Evolutionary conservation across 2,329 filamentous ascomycete genomes (phyloP), one percentile per base, ranked within the genome.

Genomic region (Alternaria incomplexa): DNA sequence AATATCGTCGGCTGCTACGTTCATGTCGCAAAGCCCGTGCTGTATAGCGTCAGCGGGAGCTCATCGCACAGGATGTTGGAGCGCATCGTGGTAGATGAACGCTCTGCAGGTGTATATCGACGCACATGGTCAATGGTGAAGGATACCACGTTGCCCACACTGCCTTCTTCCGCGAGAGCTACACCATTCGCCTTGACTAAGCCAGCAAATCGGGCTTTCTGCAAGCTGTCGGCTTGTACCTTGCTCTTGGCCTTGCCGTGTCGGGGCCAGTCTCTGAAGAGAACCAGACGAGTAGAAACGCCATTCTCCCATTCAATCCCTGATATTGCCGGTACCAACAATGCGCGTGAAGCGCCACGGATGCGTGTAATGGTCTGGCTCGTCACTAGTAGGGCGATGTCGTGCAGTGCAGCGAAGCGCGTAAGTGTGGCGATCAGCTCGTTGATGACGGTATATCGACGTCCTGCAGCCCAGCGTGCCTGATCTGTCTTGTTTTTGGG

Each of bases 281-380:
- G 79, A 23, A 91, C 90, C 64, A 97, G 78, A 57, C 93, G 86
- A 45, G 89, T 91, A 64, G 88, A 87, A 40, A 97, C 83, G 30
- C 89, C 90, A 66, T 88, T 89, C 64, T 97, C 93, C 94, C 94
- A 97, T 45, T 91, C 88, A 20, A 85, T 85, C 13, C 91, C 89
- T 60, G 90, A 90, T 65, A 97, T 85, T 44, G 92, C 89, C 15
- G 93, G 91, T 56, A 90, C 86, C 52, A 98, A 83, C 11, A 90
- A 87, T 13, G 93, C 91, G 68, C 85, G 87, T 67, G 82, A 85
- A 66, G 86, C 89, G 5, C 84, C 84, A 65, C 91, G 89, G 81
- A 96, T 90, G 68, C 90, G 91, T n/a, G 93, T 96, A 45, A 90
- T 91, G 62, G 91, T 93, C 76, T 96, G 93, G 40, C 90, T 93